A percentile compares a stretch with the other conserved stretches of the same genome.
Evolutionary conservation across 805 yeast genomes (phyloP).

Genomic region (Yarrowia yakushimensis): DNA sequence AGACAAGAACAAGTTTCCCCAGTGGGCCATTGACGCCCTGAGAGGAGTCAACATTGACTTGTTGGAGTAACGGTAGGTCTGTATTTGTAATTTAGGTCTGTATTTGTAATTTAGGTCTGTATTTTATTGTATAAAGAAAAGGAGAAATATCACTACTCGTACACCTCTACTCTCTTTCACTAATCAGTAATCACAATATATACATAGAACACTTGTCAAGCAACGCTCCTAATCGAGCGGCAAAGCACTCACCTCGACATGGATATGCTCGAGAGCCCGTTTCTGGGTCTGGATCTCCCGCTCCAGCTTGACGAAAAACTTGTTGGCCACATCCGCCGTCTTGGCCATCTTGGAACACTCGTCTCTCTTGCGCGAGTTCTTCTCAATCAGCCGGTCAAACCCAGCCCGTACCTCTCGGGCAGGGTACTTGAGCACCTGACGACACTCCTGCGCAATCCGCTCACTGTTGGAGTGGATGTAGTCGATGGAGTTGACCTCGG

Average conservation of each 20-base stretch:
- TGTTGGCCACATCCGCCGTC: slow-evolving; percentile 53
- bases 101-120: no score
- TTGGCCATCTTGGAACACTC: slow-evolving; percentile 50
- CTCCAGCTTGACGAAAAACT: slow-evolving; percentile 52
- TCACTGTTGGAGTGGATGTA: slow-evolving; percentile 75
- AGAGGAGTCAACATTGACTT: slow-evolving; percentile 39
- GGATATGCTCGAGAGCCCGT: slow-evolving; percentile 26
- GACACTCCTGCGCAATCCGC: slow-evolving; percentile 75
- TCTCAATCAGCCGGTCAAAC: slow-evolving; percentile 64
- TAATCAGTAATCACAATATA: neutral
- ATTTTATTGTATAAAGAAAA: no score
- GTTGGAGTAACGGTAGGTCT: slow-evolving; percentile 28
- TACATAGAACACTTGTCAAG: neutral
- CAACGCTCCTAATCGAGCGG: neutral
- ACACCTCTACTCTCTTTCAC: neutral
- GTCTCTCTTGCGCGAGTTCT: slow-evolving; percentile 54
- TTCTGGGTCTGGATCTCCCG: slow-evolving; percentile 46
- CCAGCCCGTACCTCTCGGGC: slow-evolving; percentile 72
- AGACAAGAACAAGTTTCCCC: slow-evolving; percentile 38
- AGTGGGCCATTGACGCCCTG: slow-evolving; percentile 46
- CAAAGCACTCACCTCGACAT: neutral
- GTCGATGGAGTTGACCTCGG: slow-evolving; percentile 61
- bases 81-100: no score
- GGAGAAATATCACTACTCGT: no score
- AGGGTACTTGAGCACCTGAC: slow-evolving; percentile 77